Percentiles rank a stretch among this genome's conserved stretches.
Conservation (phyloP, 1,139 yeast species). For the Sugiyamaella novakii region DNA sequence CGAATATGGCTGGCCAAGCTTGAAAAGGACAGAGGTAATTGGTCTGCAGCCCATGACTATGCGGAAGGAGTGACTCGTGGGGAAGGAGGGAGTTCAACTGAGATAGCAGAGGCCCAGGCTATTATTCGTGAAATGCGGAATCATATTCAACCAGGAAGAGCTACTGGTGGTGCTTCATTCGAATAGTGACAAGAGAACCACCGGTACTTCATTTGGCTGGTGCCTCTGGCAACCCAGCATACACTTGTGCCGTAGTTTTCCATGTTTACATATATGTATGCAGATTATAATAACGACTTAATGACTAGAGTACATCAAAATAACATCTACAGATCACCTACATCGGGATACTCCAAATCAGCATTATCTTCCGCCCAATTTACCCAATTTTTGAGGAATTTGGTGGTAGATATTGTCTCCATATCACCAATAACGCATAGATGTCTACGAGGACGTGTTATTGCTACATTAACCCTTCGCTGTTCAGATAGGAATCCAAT, state of each 20-base stretch:
- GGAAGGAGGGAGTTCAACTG: constrained; percentile 72
- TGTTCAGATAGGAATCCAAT: constrained; percentile 78
- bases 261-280: too few species aligned
- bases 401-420: constrained; percentile 64
- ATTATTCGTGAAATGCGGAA: constrained; percentile 62
- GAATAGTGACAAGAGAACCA: not conserved
- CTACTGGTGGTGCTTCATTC: not conserved
- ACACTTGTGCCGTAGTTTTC: too few species aligned
- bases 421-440: constrained; percentile 84
- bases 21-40: constrained; percentile 60
- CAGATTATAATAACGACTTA: too few species aligned
- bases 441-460: constrained; percentile 87
- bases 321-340: not conserved
- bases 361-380: constrained; percentile 67
- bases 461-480: constrained; percentile 77
- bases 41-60: constrained; percentile 69
- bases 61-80: constrained; percentile 63
- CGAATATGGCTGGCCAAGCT: constrained; percentile 82
- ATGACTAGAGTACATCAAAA: too few species aligned
- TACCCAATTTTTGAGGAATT: constrained; percentile 67
- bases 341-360: constrained; percentile 70
- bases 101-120: constrained; percentile 84
- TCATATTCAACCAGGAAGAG: constrained; percentile 12
- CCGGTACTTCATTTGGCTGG: too few species aligned
- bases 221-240: too few species aligned